Conservation (phyloP, 495 filamentous ascomycete genomes). For the Podospora pseudopauciseta region DNA sequence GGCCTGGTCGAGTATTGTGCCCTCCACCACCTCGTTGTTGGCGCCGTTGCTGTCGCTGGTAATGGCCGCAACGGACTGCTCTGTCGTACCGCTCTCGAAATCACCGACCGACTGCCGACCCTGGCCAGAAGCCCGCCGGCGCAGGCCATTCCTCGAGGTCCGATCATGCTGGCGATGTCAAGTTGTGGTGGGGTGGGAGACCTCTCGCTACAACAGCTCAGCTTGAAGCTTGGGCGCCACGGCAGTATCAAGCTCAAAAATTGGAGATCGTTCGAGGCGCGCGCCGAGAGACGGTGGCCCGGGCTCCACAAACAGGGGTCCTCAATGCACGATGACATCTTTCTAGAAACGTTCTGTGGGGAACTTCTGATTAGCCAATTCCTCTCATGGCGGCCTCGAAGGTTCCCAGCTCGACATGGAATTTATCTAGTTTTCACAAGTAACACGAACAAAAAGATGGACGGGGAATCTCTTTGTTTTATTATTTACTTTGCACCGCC, state of each 20-base stretch:
- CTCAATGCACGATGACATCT: conserved; percentile 30
- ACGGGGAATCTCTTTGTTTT: conserved; percentile 9
- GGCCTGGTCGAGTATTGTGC: conserved; percentile 5
- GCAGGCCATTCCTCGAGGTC: conserved; percentile 18
- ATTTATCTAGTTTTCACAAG: not conserved
- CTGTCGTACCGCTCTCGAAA: conserved; percentile 11
- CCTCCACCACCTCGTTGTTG: not conserved
- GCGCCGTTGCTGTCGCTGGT: not conserved
- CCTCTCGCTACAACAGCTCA: conserved; percentile 2
- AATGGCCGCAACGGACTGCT: conserved; percentile 2
- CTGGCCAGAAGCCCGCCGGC: conserved; percentile 11
- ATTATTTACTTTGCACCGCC: conserved; percentile 5
- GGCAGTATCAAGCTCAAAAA: conserved; percentile 4
- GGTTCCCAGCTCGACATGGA: not conserved
- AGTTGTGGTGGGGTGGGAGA: conserved; percentile 13
- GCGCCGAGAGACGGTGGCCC: not conserved
- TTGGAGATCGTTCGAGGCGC: not conserved
- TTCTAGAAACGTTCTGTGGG: conserved; percentile 4
- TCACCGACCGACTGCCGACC: conserved; percentile 2
- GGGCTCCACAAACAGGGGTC: conserved; percentile 8
- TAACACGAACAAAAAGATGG: not conserved
- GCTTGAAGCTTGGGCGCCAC: not conserved
- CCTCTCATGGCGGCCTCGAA: conserved; percentile 3
- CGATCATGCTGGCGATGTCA: conserved; percentile 17
- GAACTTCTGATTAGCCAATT: conserved; percentile 13